Base-by-base conservation (phyloP, 352 stramenopile genomes). In the Pythium apleroticum region DNA sequence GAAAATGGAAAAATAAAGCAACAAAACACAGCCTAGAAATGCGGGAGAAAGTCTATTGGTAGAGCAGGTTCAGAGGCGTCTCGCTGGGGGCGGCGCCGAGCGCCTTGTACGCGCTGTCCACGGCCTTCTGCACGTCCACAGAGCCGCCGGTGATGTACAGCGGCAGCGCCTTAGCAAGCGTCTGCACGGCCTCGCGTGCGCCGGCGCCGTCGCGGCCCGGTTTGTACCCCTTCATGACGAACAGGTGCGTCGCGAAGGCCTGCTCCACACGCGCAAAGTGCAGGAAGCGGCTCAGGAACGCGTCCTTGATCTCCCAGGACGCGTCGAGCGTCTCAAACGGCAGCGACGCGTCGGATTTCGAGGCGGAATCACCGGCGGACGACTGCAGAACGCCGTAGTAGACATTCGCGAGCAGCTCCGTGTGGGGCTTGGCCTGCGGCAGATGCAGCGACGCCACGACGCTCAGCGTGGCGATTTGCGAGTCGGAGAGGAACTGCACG, bases 181-280 rank as follows among this genome's bases (percentile, higher is more conserved):
- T 64, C 15, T 80, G 69, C 24, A 78, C 66, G 3, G 79, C 81
- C 57, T 90, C 81, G 19, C 84, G 78, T 2, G 75, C 87, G 5
- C 69, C 80, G 0, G 68, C 59, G 59, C 79, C 58, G 28, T 88
- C 67, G 43, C 76, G 78, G 25, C 82, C 78, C 4, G 82, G 82
- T 15, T 78, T 77, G 74, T 91, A 88, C 39, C 80, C 82, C 52
- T 91, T 91, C 30, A 72, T 69, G 17, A 89, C 62, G 56, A 91
- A 52, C 52, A 89, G 52, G 41, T 87, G 75, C n/a, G 73, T 80
- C 48, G 56, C 45, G 39, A 76, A 74, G 52, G 73, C 70, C 39
- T 81, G 73, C 59, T 89, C 80, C 30, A 86, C 69, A 52, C 78
- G 74, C 35, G 86, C 64, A 24, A 86, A 67, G 35, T 88, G 80